These are phyloP conservation scores for Phialophora expanda DNA, from an alignment of 2,329 filamentous ascomycete species.

Conservation along the genomic window DNA sequence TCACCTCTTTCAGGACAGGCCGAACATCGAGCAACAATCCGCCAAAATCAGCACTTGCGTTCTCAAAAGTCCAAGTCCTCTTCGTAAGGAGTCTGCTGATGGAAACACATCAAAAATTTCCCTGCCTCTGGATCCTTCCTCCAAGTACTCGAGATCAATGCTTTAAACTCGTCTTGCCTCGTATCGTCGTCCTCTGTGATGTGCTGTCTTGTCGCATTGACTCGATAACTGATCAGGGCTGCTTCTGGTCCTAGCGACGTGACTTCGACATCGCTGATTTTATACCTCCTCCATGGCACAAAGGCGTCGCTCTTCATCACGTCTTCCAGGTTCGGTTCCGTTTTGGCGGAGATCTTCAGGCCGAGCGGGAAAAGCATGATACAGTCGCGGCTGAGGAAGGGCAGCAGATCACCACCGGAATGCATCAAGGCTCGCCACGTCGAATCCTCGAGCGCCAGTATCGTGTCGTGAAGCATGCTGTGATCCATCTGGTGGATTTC, in stretches of 20 bases:
- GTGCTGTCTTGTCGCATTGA: slow-evolving; percentile 34
- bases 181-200: slow-evolving; percentile 33
- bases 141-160: slow-evolving; percentile 38
- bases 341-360: slow-evolving; percentile 34
- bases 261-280: slow-evolving; percentile 35
- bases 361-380: slow-evolving; percentile 39
- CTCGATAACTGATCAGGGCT: slow-evolving; percentile 38
- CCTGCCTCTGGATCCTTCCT: slow-evolving; percentile 36
- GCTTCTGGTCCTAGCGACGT: slow-evolving; percentile 34
- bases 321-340: slow-evolving; percentile 36
- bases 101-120: slow-evolving; percentile 37
- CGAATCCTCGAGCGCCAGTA: slow-evolving; percentile 37
- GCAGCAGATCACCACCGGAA: slow-evolving; percentile 35
- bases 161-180: slow-evolving; percentile 34
- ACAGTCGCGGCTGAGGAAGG: slow-evolving; percentile 39
- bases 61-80: slow-evolving; percentile 25
- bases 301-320: slow-evolving; percentile 40
- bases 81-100: slow-evolving; percentile 40
- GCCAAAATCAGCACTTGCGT: neutral
- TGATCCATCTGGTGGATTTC: slow-evolving; percentile 20
- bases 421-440: slow-evolving; percentile 37
- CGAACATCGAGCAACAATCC: no score
- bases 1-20: neutral
- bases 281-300: slow-evolving; percentile 38
- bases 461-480: slow-evolving; percentile 33